These are phyloP conservation scores for Metschnikowia lochheadii DNA, from an alignment of 805 yeast species.

Conservation along the genomic window DNA sequence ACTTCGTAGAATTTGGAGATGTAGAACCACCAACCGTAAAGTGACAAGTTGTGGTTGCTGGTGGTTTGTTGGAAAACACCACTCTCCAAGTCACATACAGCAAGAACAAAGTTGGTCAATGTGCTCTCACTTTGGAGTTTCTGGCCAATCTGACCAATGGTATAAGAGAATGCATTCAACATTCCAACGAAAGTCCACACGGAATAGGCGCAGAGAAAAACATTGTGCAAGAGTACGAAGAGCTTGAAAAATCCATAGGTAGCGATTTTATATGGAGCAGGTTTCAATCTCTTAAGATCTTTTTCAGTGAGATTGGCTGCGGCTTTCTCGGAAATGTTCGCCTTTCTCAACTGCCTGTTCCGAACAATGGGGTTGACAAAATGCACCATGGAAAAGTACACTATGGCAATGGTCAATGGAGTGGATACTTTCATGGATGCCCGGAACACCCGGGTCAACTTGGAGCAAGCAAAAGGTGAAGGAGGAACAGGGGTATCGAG, in stretches of 20 bases:
- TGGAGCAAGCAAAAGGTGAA: conserved; percentile 30
- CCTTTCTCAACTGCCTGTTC: conserved; percentile 41
- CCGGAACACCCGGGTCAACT: conserved; percentile 34
- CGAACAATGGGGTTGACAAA: conserved; percentile 44
- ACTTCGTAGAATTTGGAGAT: conserved; percentile 70
- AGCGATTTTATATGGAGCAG: conserved; percentile 53
- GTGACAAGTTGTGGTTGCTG: conserved; percentile 38
- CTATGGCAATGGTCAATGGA: conserved; percentile 54
- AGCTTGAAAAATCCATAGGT: conserved; percentile 43
- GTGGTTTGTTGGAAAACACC: conserved; percentile 48
- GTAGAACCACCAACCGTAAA: conserved; percentile 65
- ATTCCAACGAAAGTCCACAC: conserved; percentile 71
- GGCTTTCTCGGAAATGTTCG: conserved; percentile 16
- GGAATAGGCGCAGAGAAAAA: conserved; percentile 60
- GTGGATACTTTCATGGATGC: conserved; percentile 46
- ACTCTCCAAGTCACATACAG: conserved; percentile 55
- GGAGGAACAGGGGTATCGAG: conserved; percentile 29
- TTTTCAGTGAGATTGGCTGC: conserved; percentile 18
- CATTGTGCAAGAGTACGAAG: conserved; percentile 58
- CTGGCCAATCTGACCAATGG: conserved; percentile 22
- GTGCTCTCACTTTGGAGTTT: conserved; percentile 18
- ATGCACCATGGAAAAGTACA: conserved; percentile 59
- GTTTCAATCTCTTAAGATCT: conserved; percentile 37
- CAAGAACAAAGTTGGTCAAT: conserved; percentile 51
- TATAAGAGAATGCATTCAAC: conserved; percentile 45